A percentile compares a stretch with the other conserved stretches of the same genome.
These are phyloP conservation scores for Protostelium mycophagum DNA, from an alignment of 78 protist species.

Conservation along the genomic window DNA sequence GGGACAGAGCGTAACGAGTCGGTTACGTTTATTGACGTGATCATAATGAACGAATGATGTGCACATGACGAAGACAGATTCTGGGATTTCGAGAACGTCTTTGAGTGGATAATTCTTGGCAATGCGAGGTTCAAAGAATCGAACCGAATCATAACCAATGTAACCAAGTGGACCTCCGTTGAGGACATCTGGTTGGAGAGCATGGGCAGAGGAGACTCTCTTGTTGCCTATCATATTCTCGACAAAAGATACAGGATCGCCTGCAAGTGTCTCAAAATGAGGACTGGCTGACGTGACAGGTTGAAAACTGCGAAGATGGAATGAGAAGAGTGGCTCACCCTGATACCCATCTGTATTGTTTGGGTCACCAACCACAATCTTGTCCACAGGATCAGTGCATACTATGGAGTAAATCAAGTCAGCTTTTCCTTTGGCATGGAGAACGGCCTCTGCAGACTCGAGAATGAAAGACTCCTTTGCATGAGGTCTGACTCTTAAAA, in stretches of 20 bases:
- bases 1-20: background rate
- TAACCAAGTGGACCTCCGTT: slow-evolving; percentile 55
- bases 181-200: slow-evolving; percentile 4
- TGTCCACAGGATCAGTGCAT: background rate
- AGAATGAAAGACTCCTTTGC: background rate
- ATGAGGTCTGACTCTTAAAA: background rate
- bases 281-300: background rate
- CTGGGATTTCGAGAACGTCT: slow-evolving; percentile 22
- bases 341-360: background rate
- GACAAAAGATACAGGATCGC: background rate
- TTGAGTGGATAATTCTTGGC: background rate
- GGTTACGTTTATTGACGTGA: background rate
- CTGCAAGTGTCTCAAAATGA: background rate
- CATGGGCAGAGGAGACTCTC: background rate
- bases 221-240: background rate
- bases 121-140: slow-evolving; percentile 32
- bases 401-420: background rate
- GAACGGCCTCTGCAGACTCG: background rate
- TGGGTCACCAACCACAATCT: background rate
- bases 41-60: slow-evolving; percentile 32
- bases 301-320: too few species aligned
- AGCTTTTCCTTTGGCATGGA: background rate
- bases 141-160: slow-evolving; percentile 30
- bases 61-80: slow-evolving; percentile 30
- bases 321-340: too few species aligned